Evolutionary conservation across 2,329 filamentous ascomycete genomes (phyloP), one percentile per base, ranked within the genome.

Genomic region (Fusarium xylarioides): DNA sequence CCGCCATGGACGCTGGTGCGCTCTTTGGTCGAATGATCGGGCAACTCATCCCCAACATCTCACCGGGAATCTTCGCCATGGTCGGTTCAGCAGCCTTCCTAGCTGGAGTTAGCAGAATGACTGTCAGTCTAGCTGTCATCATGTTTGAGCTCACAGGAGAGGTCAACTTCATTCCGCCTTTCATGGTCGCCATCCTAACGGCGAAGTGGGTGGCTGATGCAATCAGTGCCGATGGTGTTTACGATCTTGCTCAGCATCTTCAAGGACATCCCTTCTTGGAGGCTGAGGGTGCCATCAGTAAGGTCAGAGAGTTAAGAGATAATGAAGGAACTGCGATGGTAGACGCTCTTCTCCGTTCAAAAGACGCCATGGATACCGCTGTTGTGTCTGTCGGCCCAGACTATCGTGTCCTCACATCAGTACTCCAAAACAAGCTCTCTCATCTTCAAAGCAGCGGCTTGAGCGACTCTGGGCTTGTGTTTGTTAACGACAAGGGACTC

Each of bases 161-260:
- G 30, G 71, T 73, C 4, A 74, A 73, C 35, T 74, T 74, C 5
- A 74, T 74, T 12, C 63, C 70, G 1, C 67, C 70, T 6, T 73
- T 59, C 10, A 71, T 74, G 42, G 59, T 74, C 23, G 53, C 71
- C 0, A 74, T 74, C 0, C 38, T 74, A 4, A 70, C 57, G 1
- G 66, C 70, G 2, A 73, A 74, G 34, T 74, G 70, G 71, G 56
- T 74, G 3, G 70, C 71, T 26, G 70, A 74, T 58, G 61, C 52
- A 7, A 74, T 73, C 23, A 65, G 63, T n/a, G 35, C 54, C 4
- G 71, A 73, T 28, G 57, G 70, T 5, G 67, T 74, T 18, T 74
- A 73, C 15, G 70, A 74, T 30, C 53, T 74, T 4, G 63, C 71
- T 4, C 71, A 73, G n/a, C 69, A 70, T 46, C 52, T 74, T 4